Percentiles rank a stretch among this genome's conserved stretches.
Conservation (phyloP, 129 eudicot genomes). For the Flaveria brownii region DNA sequence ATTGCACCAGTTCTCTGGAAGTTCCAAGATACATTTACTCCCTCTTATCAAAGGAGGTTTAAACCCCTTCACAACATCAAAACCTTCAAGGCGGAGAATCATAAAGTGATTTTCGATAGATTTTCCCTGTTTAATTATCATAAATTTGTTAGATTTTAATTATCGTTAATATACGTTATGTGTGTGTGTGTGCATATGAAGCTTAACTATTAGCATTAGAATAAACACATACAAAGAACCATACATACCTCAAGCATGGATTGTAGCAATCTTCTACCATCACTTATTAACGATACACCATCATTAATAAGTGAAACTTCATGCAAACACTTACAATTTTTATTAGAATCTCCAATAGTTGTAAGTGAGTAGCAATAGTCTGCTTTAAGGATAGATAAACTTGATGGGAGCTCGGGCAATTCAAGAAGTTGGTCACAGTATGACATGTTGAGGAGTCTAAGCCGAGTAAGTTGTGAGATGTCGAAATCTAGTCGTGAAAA, state of each 20-base stretch:
- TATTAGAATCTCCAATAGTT: neutral
- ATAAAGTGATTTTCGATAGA: neutral
- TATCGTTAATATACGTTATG: no score
- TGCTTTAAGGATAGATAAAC: neutral
- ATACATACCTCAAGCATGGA: constrained; percentile 1
- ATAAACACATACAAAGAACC: no score
- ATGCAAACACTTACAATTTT: neutral
- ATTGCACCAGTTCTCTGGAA: neutral
- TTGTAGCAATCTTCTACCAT: neutral
- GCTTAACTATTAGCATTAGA: no score
- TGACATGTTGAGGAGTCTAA: neutral
- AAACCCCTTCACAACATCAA: neutral
- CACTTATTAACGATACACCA: neutral
- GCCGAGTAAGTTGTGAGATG: neutral
- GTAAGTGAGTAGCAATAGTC: neutral
- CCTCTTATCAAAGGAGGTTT: neutral
- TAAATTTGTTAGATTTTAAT: neutral
- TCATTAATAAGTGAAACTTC: neutral
- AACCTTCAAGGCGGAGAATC: neutral
- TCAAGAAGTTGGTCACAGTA: neutral
- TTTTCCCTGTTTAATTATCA: neutral
- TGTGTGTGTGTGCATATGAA: no score
- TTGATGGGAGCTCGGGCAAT: constrained; percentile 12
- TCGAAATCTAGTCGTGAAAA: neutral
- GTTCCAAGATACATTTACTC: neutral